Evolutionary conservation across 176 grass and related monocot genomes (phyloP), one percentile per base, ranked within the genome.

Genomic region (Eleusine coracana): DNA sequence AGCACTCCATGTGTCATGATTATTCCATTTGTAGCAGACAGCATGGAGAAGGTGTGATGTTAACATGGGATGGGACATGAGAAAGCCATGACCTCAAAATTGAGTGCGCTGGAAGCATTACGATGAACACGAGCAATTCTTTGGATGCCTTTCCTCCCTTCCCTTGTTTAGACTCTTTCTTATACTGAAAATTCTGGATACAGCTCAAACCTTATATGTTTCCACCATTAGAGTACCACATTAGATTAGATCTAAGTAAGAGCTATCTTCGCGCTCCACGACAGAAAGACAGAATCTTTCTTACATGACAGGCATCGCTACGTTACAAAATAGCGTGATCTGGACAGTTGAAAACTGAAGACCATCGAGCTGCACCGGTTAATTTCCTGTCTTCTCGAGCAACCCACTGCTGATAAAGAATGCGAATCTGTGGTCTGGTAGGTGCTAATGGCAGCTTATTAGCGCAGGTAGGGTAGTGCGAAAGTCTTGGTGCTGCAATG

Each of bases 311-410:
- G 34, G 10, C 58, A 60, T 73, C 52, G n/a, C 77, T 25, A 78
- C 0, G 27, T 2, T 61, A 50, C 81, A 82, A 71, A 78, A 66
- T 28, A 17, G 55, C 18, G 68, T 82, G 88, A 78, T 41, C 83
- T 78, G 83, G 76, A 51, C 79, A 68, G 73, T 90, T 78, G 88
- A 86, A 86, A 86, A 73, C 58, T 39, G 11, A 36, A 14, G 80
- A 58, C 55, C 6, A 14, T 61, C 58, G 21, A 67, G 36, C 71
- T 69, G 17, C 55, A 29, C 75, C 79, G 69, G 76, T 58, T 80
- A 86, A 56, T 66, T 73, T 49, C 77, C 67, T 14, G 60, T 5
- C 60, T n/a, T 68, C 88, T 90, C 83, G 88, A 90, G 88, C 88
- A 49, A 71, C 83, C 49, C 88, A 86, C 83, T 61, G 3, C 77